A percentile compares a stretch with the other conserved stretches of the same genome.
phyloP scores from a whole-genome alignment of 1,139 yeast species.

The Pichia sp. region DNA sequence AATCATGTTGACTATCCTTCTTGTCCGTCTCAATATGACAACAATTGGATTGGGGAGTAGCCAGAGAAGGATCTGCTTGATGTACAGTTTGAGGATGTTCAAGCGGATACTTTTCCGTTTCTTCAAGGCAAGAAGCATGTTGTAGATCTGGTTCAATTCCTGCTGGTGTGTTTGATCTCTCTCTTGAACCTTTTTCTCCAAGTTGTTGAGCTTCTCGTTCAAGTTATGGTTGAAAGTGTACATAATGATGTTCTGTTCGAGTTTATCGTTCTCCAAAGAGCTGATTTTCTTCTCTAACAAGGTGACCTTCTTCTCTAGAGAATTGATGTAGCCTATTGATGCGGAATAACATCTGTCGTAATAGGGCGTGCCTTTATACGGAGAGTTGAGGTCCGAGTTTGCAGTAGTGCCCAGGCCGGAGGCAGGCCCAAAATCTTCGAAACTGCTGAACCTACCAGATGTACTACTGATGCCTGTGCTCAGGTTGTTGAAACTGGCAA shows the following conservation, averaged over 20 bases:
- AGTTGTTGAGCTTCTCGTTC: slow-evolving; percentile 11
- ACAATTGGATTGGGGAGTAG: neutral
- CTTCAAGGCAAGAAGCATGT: slow-evolving; percentile 1
- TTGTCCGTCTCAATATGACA: neutral
- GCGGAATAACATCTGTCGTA: neutral
- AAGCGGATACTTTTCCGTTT: slow-evolving; percentile 3
- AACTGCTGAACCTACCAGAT: neutral
- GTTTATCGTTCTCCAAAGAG: slow-evolving; percentile 10
- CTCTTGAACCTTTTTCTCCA: slow-evolving; percentile 11
- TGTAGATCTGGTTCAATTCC: slow-evolving; percentile 3
- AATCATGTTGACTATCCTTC: neutral
- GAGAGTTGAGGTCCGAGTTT: neutral
- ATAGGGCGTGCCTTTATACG: neutral
- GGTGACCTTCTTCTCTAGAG: slow-evolving; percentile 9
- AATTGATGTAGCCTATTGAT: slow-evolving; percentile 2
- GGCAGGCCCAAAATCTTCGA: neutral
- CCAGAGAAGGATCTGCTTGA: slow-evolving; percentile 3
- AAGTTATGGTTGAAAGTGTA: slow-evolving; percentile 14
- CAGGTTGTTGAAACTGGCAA: neutral
- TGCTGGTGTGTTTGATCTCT: slow-evolving; percentile 3
- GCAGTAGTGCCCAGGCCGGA: neutral
- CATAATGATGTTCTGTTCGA: slow-evolving; percentile 14
- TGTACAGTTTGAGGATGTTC: slow-evolving; percentile 6
- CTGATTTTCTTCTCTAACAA: slow-evolving; percentile 6
- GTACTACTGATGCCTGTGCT: neutral